Percentiles rank a stretch among this genome's conserved stretches.
phyloP scores from a whole-genome alignment of 257 asterid species.

The Solanum boliviense region DNA sequence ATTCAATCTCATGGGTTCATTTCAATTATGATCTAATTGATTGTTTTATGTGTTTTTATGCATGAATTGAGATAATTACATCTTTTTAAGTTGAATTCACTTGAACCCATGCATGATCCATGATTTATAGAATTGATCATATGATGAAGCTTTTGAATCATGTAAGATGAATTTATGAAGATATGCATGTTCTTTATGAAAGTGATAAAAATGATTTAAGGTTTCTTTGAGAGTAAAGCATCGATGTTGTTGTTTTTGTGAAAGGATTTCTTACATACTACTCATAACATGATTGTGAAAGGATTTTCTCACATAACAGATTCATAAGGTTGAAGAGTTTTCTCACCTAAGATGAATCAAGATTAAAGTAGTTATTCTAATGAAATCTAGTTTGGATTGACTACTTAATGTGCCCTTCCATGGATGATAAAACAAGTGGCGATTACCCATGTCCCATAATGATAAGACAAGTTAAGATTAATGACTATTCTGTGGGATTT shows the following conservation, averaged over 20 bases:
- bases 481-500: neutral
- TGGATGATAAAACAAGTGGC: neutral
- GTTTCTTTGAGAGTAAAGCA: neutral
- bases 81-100: neutral
- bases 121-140: neutral
- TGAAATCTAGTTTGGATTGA: too few species aligned
- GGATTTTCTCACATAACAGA: neutral
- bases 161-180: neutral
- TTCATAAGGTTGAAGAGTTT: neutral
- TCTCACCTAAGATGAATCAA: neutral
- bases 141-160: neutral
- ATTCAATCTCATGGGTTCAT: neutral
- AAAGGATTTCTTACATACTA: neutral
- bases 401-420: too few species aligned
- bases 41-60: too few species aligned
- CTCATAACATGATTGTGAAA: neutral
- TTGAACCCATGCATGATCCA: neutral
- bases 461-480: neutral
- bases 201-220: too few species aligned
- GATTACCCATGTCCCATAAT: neutral
- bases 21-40: neutral
- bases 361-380: too few species aligned
- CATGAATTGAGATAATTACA: neutral
- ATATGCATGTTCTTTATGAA: neutral
- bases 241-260: neutral